These are phyloP conservation scores for Huntiella abstrusa DNA, from an alignment of 2,329 filamentous ascomycete species.

Conservation along the genomic window DNA sequence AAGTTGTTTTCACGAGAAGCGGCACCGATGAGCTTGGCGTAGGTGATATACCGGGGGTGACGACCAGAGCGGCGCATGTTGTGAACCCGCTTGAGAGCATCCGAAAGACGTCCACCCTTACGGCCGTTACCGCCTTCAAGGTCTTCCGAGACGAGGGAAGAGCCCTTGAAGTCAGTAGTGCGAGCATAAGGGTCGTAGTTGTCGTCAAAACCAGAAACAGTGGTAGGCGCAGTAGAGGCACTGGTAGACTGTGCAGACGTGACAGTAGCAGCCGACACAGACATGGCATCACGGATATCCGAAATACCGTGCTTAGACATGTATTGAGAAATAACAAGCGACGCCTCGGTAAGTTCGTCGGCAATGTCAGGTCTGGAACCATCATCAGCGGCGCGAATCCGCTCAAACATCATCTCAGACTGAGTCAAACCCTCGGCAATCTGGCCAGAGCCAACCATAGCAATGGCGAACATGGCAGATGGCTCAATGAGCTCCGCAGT, in stretches of 20 bases:
- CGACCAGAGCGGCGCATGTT: conserved; percentile 86
- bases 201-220: conserved; percentile 48
- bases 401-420: conserved; percentile 70
- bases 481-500: conserved; percentile 60
- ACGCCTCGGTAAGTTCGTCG: conserved; percentile 74
- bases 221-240: conserved; percentile 30
- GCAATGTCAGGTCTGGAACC: conserved; percentile 31
- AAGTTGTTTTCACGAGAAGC: conserved; percentile 72
- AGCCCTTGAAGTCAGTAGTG: conserved; percentile 84
- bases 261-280: conserved; percentile 15
- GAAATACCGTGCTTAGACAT: conserved; percentile 36
- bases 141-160: conserved; percentile 73
- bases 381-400: conserved; percentile 45
- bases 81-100: conserved; percentile 66
- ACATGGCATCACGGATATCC: conserved; percentile 33
- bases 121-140: conserved; percentile 65
- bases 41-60: conserved; percentile 89
- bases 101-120: conserved; percentile 53
- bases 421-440: conserved; percentile 64
- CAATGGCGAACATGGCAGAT: conserved; percentile 75
- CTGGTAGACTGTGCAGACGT: conserved; percentile 15
- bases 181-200: conserved; percentile 79
- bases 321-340: conserved; percentile 46
- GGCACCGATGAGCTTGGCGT: conserved; percentile 83
- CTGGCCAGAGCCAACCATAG: conserved; percentile 69